Conservation (phyloP, 2,329 filamentous ascomycete genomes). For the Aspergillus proliferans region DNA sequence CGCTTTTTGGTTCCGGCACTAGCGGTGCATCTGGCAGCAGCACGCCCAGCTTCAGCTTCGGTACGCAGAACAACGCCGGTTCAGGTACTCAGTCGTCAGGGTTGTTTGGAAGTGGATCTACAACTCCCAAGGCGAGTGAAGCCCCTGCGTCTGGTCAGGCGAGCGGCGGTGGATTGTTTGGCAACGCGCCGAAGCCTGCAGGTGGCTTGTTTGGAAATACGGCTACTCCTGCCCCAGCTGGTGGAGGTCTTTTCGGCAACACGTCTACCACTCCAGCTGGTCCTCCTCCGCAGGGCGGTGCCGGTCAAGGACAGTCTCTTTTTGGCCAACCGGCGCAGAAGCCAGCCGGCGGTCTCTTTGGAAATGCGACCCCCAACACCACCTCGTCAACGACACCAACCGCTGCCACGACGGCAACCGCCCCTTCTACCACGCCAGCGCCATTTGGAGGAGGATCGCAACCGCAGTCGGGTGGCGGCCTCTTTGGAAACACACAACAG, state of each 20-base stretch:
- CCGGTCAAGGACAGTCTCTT: slow-evolving; percentile 23
- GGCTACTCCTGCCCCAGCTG: slow-evolving; percentile 34
- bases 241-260: slow-evolving; percentile 31
- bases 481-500: slow-evolving; percentile 24
- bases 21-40: slow-evolving; percentile 15
- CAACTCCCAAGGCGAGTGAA: slow-evolving; percentile 34
- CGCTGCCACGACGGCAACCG: slow-evolving; percentile 5
- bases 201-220: slow-evolving; percentile 29
- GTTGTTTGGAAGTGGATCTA: slow-evolving; percentile 23
- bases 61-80: slow-evolving; percentile 18
- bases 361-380: slow-evolving; percentile 18
- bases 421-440: slow-evolving; percentile 18
- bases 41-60: slow-evolving; percentile 30
- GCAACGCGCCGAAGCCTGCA: slow-evolving; percentile 19
- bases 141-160: slow-evolving; percentile 25
- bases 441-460: slow-evolving; percentile 15
- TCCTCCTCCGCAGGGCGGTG: slow-evolving; percentile 35
- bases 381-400: slow-evolving; percentile 16
- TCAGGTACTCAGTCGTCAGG: slow-evolving; percentile 16
- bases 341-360: slow-evolving; percentile 22
- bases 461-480: slow-evolving; percentile 23
- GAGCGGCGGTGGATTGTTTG: slow-evolving; percentile 29
- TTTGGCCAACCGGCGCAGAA: slow-evolving; percentile 23
- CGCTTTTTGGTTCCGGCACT: slow-evolving; percentile 16
- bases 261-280: slow-evolving; percentile 47